Evolutionary conservation across 495 filamentous ascomycete species (phyloP), one percentile per base, ranked within the genome.

Genomic region (Arthonia radiata): DNA sequence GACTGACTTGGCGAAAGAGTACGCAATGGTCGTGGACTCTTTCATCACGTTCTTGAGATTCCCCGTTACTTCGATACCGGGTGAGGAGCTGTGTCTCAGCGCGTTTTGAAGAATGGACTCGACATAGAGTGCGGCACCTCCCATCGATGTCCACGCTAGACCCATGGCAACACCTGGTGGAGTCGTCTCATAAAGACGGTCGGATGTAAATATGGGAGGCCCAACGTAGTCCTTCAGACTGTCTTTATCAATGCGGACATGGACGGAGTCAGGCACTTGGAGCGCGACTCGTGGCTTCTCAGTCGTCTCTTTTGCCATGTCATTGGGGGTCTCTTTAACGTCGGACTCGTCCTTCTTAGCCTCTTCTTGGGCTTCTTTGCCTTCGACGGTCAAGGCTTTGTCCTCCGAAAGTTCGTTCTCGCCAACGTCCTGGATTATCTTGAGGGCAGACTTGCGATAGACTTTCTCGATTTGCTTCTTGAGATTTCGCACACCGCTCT

Each of bases 381-480:
- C 83, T 42, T 89, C 79, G 3, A 76, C 69, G 4, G 83, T 92
- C 25, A 92, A 43, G 10, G 79, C 86, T 34, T 75, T 67, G 15
- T 68, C 64, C 50, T 93, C 86, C 2, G 73, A 59, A 9, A 91
- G 51, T 7, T 56, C 76, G 16, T 79, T 71, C 48, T 97, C 86
- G 26, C 86, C 86, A 3, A 94, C 53, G 35, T 94, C 86, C 43
- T 80, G 75, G 15, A 99, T 79, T 38, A 99, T 94, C 50, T 92
- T 93, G 36, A 94, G 60, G 7, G 89, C 89, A 11, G 81, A 74
- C 52, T 99, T 99, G 23, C 89, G 74, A 49, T 91, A 99, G 4
- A 99, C 78, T 54, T 94, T 94, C 43, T 99, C 89, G 35, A 99
- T 99, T 43, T 94, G 83, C 56, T 99, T 94, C 59, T 99, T 99